A percentile compares a stretch with the other conserved stretches of the same genome.
Conservation (phyloP, 306 rosid genomes). For the Biancaea sappan region DNA sequence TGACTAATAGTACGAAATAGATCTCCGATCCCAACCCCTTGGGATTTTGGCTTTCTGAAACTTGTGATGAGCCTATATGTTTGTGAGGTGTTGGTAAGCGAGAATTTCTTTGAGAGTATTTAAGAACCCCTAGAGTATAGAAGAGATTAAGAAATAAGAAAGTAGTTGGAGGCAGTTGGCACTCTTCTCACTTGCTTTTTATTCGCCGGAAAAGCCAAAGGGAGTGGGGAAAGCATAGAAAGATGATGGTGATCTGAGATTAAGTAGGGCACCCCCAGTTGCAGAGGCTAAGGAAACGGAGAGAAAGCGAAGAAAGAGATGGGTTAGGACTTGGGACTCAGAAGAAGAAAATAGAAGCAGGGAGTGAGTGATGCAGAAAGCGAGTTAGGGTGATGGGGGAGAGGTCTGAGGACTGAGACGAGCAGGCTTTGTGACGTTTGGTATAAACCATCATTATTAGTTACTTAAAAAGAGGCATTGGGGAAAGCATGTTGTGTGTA, state of each 20-base stretch:
- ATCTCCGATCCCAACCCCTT: neutral
- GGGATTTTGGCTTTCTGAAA: neutral
- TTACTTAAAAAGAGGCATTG: neutral
- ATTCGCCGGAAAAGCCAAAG: slow-evolving; percentile 45
- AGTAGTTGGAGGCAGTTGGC: neutral
- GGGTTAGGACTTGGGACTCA: neutral
- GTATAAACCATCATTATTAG: neutral
- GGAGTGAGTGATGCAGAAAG: neutral
- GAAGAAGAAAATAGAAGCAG: neutral
- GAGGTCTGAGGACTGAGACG: too few relatives aligned
- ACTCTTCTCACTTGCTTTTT: slow-evolving; percentile 30
- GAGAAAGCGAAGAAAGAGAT: neutral
- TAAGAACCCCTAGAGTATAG: neutral
- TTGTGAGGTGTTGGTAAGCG: neutral
- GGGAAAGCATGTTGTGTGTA: neutral
- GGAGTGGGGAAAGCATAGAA: slow-evolving; percentile 44
- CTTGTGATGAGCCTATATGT: neutral
- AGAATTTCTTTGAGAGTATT: neutral
- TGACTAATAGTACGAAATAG: neutral
- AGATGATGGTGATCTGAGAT: slow-evolving; percentile 41
- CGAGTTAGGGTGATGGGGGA: too few relatives aligned
- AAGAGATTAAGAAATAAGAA: neutral
- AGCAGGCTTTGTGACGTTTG: too few relatives aligned
- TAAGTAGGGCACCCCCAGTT: neutral
- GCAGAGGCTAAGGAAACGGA: slow-evolving; percentile 29